Percentiles rank a stretch among this genome's conserved stretches.
Conservation (phyloP, 2,329 filamentous ascomycete genomes). For the Pyrenophora teres region DNA sequence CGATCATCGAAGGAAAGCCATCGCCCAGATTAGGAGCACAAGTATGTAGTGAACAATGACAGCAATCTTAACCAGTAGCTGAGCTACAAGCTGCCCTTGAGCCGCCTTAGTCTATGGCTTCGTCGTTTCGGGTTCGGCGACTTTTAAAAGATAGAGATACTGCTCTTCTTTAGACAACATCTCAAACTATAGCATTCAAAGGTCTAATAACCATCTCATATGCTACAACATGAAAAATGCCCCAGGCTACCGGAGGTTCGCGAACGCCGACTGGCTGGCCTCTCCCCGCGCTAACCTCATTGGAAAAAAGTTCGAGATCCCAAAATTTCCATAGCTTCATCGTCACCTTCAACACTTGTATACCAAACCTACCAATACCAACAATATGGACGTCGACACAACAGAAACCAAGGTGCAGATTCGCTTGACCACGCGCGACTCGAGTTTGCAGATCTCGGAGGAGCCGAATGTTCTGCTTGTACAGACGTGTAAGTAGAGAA, state of each 20-base stretch:
- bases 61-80: background rate
- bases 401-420: slow-evolving; percentile 43
- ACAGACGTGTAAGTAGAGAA: slow-evolving; percentile 36
- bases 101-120: no score
- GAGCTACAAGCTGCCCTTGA: no score
- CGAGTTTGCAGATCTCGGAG: slow-evolving; percentile 39
- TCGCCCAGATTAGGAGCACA: slow-evolving; percentile 57
- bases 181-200: no score
- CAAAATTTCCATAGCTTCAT: slow-evolving; percentile 35
- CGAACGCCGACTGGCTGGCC: slow-evolving; percentile 28
- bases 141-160: no score
- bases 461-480: slow-evolving; percentile 40
- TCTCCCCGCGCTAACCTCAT: slow-evolving; percentile 33
- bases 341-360: slow-evolving; percentile 9
- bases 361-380: slow-evolving; percentile 4
- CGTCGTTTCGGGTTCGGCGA: no score
- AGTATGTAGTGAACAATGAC: slow-evolving; percentile 23
- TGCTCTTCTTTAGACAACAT: no score
- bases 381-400: slow-evolving; percentile 32
- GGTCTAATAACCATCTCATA: background rate
- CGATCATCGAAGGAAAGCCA: slow-evolving; percentile 61
- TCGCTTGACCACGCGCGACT: slow-evolving; percentile 43
- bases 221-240: background rate
- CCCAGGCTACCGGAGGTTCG: slow-evolving; percentile 19
- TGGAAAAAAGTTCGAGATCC: slow-evolving; percentile 30